phyloP scores from a whole-genome alignment of 257 asterid species.

The Misopates orontium region DNA sequence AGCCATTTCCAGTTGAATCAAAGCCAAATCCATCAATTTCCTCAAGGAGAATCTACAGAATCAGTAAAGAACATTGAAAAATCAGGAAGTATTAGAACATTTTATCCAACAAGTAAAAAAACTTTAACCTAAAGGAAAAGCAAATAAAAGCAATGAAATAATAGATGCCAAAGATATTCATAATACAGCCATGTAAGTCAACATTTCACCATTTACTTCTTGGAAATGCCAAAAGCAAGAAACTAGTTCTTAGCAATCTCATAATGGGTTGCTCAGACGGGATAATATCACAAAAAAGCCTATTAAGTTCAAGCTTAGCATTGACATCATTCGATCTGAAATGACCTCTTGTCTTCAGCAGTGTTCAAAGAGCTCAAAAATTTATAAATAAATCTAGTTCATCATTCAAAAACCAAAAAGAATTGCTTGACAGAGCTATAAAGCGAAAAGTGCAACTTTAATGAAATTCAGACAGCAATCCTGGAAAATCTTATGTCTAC shows the following conservation, averaged over 20 bases:
- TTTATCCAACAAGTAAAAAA: constrained; percentile 3
- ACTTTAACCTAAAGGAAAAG: not conserved
- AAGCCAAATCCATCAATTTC: constrained; percentile 64
- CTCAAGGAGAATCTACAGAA: constrained; percentile 81
- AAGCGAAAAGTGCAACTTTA: no score
- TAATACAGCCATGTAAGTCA: not conserved
- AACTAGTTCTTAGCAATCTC: not conserved
- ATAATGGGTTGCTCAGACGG: not conserved
- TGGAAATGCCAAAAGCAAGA: not conserved
- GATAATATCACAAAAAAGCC: not conserved
- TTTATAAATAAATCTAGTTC: not conserved
- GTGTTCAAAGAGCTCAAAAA: not conserved
- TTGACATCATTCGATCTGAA: not conserved
- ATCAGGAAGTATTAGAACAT: not conserved
- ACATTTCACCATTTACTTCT: not conserved
- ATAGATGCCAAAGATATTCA: not conserved
- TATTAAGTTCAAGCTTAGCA: not conserved
- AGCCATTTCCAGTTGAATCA: constrained; percentile 60
- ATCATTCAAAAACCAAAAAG: not conserved
- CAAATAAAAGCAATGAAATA: not conserved
- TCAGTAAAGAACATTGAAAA: constrained; percentile 14
- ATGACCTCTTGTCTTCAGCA: not conserved
- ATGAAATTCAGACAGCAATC: no score
- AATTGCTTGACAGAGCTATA: no score
- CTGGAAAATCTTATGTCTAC: no score